Percentiles rank a stretch among this genome's conserved stretches.
These are phyloP conservation scores for Coniochaeta hoffmannii DNA, from an alignment of 2,329 filamentous ascomycete genomes.

Conservation along the genomic window DNA sequence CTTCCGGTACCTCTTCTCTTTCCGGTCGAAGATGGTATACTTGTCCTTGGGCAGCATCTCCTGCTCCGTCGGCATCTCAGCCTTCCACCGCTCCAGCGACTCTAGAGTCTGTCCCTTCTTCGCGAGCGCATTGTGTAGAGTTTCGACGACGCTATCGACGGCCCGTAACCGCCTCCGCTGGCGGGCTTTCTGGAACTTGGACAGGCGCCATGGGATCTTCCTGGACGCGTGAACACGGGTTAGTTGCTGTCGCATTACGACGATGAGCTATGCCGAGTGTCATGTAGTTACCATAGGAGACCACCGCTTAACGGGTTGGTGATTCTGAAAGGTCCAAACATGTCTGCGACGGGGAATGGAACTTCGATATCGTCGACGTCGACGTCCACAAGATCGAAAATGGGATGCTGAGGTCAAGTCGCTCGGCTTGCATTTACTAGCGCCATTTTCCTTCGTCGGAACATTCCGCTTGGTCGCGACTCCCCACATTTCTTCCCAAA, in stretches of 20 bases:
- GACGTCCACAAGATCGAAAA: not conserved
- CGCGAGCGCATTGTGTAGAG: conserved; percentile 69
- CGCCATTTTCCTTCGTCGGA: not conserved
- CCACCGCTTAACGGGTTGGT: conserved; percentile 71
- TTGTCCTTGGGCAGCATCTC: conserved; percentile 97
- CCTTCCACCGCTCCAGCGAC: conserved; percentile 83
- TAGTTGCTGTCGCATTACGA: conserved; percentile 6
- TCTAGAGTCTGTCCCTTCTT: conserved; percentile 66
- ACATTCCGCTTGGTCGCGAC: not conserved
- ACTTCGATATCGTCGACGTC: not conserved
- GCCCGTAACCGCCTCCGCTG: conserved; percentile 76
- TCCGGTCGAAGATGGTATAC: conserved; percentile 95
- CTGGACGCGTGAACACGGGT: conserved; percentile 25
- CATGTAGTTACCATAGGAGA: conserved; percentile 63
- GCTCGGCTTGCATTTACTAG: not conserved
- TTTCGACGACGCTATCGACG: conserved; percentile 82
- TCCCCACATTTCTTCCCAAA: not conserved
- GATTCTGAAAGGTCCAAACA: conserved; percentile 80
- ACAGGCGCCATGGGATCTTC: conserved; percentile 98
- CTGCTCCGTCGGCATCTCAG: conserved; percentile 88
- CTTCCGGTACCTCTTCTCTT: conserved; percentile 93
- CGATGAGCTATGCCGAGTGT: not conserved
- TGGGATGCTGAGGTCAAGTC: not conserved
- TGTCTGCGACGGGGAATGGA: conserved; percentile 28
- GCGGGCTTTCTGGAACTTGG: conserved; percentile 79